Base-by-base conservation (phyloP, 805 yeast species). In the Candida argentea region DNA sequence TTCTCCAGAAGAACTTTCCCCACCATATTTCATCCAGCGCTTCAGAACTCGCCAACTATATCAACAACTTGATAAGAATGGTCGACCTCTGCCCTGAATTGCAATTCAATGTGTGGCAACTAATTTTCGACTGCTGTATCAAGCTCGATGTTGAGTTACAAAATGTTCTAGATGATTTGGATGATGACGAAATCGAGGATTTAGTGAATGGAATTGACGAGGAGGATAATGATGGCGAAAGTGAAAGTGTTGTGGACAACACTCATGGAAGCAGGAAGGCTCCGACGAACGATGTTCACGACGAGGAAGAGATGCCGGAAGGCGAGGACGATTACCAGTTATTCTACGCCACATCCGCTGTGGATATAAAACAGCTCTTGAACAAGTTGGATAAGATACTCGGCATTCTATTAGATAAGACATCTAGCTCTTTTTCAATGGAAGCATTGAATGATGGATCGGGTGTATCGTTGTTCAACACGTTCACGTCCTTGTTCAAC, bases 81-180 rank as follows among this genome's bases (percentile, higher is more conserved):
- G 57, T 75, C 20, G 61, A 65, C 6, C 87, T 89, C 51, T 82
- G 91, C 37, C 72, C 74, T 4, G 95, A 86, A 40, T 57, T 86
- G 37, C 74, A 76, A 40, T 68, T 68, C 37, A 73, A 73, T 26
- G 65, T 83, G 5, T 87, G 96, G 95, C 76, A 80, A 14, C 52
- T 83, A 33, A 64, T 87, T 10, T 60, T 86, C 22, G 95, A 89
- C 50, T 71, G 76, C 36, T 68, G 82, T 31, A 84, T 91, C 34
- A 81, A 83, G 38, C 62, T 91, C 26, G 98, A 89, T 53, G 95
- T 87, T 4, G 97, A 86, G 51, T 62, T 87, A 32, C 95, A 85
- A 44, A 85, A 83, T 46, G 91, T 81, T 42, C 56, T 84, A 33
- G 95, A 86, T 42, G 94, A 83, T 39, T 57, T 79, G 31, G 94